A percentile compares a stretch with the other conserved stretches of the same genome.
Evolutionary conservation across 306 rosid genomes (phyloP).

Genomic region (Carpinus fangiana): DNA sequence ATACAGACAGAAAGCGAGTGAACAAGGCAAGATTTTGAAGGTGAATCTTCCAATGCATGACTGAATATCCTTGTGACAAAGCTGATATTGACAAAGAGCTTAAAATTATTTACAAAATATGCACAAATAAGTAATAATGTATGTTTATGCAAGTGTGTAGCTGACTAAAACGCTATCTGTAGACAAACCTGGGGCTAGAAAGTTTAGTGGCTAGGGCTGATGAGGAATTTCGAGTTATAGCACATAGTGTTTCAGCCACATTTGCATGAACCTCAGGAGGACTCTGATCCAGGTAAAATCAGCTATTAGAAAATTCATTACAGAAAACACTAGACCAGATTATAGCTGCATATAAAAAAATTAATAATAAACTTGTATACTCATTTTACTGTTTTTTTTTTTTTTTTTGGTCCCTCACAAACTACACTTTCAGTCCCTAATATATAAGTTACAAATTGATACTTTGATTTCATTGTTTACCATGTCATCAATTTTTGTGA

Average conservation of each 20-base stretch:
- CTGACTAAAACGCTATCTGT: slow-evolving; percentile 12
- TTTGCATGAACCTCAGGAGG: slow-evolving; percentile 94
- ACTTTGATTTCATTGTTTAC: neutral
- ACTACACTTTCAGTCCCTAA: neutral
- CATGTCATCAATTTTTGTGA: neutral
- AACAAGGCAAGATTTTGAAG: slow-evolving; percentile 76
- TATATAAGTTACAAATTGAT: neutral
- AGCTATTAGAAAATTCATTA: slow-evolving; percentile 30
- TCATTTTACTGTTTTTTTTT: neutral
- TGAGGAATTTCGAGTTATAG: slow-evolving; percentile 82
- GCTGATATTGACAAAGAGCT: slow-evolving; percentile 44
- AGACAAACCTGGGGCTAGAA: slow-evolving; percentile 88
- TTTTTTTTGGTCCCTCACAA: neutral
- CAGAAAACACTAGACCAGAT: neutral
- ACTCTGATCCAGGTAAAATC: slow-evolving; percentile 55
- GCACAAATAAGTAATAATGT: neutral
- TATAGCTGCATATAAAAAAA: neutral
- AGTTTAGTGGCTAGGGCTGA: slow-evolving; percentile 87
- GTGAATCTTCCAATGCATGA: slow-evolving; percentile 91
- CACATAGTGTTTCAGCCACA: slow-evolving; percentile 88
- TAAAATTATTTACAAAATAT: slow-evolving; percentile 9
- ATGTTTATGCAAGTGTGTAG: neutral
- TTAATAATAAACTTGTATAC: neutral
- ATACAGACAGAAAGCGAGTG: slow-evolving; percentile 91
- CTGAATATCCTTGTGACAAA: slow-evolving; percentile 74